Percentiles rank a stretch among this genome's conserved stretches.
These are phyloP conservation scores for Ceratobasidium sp. DNA, from an alignment of 1,284 basidiomycete species.

Conservation along the genomic window DNA sequence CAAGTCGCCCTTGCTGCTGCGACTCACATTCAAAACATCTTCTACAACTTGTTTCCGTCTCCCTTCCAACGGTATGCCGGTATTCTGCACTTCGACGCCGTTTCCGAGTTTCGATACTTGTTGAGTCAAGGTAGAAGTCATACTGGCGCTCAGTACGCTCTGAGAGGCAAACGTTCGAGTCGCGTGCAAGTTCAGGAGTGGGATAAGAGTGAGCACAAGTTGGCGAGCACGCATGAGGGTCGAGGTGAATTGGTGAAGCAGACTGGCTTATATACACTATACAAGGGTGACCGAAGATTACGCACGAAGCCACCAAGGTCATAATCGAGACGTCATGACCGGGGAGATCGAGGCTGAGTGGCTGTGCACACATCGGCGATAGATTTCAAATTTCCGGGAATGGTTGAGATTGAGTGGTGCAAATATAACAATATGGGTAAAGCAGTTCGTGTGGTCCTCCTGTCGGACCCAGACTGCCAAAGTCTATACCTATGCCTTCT, in stretches of 20 bases:
- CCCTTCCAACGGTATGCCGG: constrained; percentile 49
- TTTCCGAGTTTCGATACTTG: constrained; percentile 25
- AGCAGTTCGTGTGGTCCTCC: background rate
- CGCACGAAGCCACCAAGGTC: background rate
- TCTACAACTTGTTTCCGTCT: constrained; percentile 63
- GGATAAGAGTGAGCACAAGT: constrained; percentile 30
- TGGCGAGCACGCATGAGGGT: constrained; percentile 27
- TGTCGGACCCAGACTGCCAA: background rate
- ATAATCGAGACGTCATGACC: background rate
- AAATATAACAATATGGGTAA: constrained; percentile 39
- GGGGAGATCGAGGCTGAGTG: background rate
- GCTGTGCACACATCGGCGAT: constrained; percentile 28
- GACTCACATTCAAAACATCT: constrained; percentile 65
- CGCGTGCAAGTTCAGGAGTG: constrained; percentile 30
- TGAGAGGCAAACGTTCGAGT: constrained; percentile 32
- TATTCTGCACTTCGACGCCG: constrained; percentile 32
- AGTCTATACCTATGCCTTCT: constrained; percentile 22
- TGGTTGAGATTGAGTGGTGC: constrained; percentile 32
- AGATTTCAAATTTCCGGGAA: background rate
- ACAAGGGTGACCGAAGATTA: too few species aligned
- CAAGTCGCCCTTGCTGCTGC: background rate
- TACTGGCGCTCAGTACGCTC: constrained; percentile 9
- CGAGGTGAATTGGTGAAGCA: background rate
- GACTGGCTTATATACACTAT: constrained; percentile 2
- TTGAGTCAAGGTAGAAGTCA: constrained; percentile 2